Evolutionary conservation across 2,329 filamentous ascomycete species (phyloP).

Genomic region (Hymenoscyphus linearis): DNA sequence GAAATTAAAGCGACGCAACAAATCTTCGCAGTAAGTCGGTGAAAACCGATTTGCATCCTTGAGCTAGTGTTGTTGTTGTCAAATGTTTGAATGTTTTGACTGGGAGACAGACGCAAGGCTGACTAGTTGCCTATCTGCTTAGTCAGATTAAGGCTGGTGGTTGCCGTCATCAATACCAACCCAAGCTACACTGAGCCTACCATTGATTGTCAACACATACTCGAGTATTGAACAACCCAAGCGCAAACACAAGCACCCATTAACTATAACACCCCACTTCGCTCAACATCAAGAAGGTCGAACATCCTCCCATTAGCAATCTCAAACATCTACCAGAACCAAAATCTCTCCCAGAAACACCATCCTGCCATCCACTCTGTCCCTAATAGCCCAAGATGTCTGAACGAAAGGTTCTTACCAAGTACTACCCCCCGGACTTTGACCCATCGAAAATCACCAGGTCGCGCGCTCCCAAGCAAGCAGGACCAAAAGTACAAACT

Average conservation of each 20-base stretch:
- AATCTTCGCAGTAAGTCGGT: not conserved
- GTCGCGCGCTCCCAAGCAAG: slow-evolving; percentile 61
- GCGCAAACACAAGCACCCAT: not conserved
- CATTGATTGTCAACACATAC: not conserved
- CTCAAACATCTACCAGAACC: not conserved
- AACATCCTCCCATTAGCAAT: not conserved
- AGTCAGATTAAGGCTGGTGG: not conserved
- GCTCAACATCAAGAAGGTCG: not conserved
- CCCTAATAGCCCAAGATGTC: slow-evolving; percentile 54
- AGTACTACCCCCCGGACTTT: slow-evolving; percentile 71
- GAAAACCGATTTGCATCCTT: not conserved
- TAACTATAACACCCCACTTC: not conserved
- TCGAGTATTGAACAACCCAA: not conserved
- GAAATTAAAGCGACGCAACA: slow-evolving; percentile 2
- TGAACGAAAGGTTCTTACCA: slow-evolving; percentile 73
- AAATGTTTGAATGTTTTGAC: slow-evolving; percentile 10
- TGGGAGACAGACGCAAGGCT: slow-evolving; percentile 20
- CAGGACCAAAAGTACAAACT: slow-evolving; percentile 75
- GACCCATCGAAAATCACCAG: slow-evolving; percentile 78
- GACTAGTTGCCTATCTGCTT: slow-evolving; percentile 1
- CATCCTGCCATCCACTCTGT: not conserved
- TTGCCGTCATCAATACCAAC: not conserved
- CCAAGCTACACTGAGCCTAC: too few species aligned
- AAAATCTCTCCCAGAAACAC: not conserved
- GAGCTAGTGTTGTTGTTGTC: slow-evolving; percentile 1